A percentile compares a stretch with the other conserved stretches of the same genome.
Evolutionary conservation across 106 monocot genomes (phyloP).

Genomic region (Dioscorea dumetorum): DNA sequence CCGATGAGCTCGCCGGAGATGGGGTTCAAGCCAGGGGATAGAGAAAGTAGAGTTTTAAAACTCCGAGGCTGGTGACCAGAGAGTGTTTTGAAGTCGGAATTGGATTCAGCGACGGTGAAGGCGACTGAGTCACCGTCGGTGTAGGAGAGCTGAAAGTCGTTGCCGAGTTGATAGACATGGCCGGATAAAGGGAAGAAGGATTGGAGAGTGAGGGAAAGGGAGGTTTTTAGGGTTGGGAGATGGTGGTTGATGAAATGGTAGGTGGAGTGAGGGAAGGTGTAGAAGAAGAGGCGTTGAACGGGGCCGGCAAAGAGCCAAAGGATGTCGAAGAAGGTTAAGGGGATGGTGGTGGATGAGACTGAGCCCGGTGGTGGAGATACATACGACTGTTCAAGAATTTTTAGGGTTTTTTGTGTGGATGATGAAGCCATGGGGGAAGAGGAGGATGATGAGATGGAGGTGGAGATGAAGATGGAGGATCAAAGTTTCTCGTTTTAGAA

Average conservation of each 20-base stretch:
- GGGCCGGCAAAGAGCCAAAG: constrained; percentile 12
- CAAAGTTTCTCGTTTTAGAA: too few relatives aligned
- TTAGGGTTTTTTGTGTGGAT: not conserved
- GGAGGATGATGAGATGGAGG: not conserved
- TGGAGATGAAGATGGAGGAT: not conserved
- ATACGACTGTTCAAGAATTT: not conserved
- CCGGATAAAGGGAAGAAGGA: constrained; percentile 41
- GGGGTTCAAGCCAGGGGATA: constrained; percentile 17
- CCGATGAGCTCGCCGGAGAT: not conserved
- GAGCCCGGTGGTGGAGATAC: constrained; percentile 2
- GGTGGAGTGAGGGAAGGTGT: constrained; percentile 16
- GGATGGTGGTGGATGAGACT: not conserved
- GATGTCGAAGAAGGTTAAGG: constrained; percentile 34
- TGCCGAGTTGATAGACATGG: not conserved
- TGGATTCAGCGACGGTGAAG: constrained; percentile 18
- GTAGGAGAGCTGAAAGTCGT: constrained; percentile 25
- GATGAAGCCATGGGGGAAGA: not conserved
- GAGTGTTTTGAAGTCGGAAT: constrained; percentile 17
- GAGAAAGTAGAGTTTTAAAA: not conserved
- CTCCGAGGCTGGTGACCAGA: constrained; percentile 10
- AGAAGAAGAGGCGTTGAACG: constrained; percentile 57
- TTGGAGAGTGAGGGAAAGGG: constrained; percentile 50
- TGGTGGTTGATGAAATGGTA: constrained; percentile 16
- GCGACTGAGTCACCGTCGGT: constrained; percentile 18
- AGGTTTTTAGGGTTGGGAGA: constrained; percentile 33